phyloP scores from a whole-genome alignment of 225 moss, liverwort and hornwort species.

The Marchantia paleacea region DNA sequence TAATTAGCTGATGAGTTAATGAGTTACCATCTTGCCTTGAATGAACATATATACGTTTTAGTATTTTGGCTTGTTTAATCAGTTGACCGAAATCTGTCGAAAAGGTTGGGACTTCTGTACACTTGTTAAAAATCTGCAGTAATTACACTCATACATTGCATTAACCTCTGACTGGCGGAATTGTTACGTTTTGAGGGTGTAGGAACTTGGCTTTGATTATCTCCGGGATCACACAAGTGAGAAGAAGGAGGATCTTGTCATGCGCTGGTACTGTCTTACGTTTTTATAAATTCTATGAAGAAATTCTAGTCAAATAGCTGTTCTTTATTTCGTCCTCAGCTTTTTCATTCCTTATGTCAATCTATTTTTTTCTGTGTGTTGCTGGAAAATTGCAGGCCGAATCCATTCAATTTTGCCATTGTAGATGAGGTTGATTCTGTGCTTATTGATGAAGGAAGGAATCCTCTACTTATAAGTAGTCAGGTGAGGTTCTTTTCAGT shows the following conservation, averaged over 20 bases:
- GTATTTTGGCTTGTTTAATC: too few species aligned
- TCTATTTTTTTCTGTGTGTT: background rate
- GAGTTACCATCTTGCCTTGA: too few species aligned
- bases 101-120: too few species aligned
- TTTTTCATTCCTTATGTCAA: background rate
- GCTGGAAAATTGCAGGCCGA: slow-evolving; percentile 49
- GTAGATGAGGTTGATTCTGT: slow-evolving; percentile 99
- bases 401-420: slow-evolving; percentile 92
- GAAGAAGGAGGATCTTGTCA: slow-evolving; percentile 91
- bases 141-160: background rate
- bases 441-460: slow-evolving; percentile 93
- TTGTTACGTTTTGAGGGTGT: slow-evolving; percentile 1
- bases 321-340: background rate
- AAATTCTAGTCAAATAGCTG: background rate
- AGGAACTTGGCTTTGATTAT: slow-evolving; percentile 98
- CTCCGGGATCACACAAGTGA: slow-evolving; percentile 94
- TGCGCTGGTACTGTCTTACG: slow-evolving; percentile 61
- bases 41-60: too few species aligned
- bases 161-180: background rate
- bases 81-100: too few species aligned
- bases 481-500: slow-evolving; percentile 26
- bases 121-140: too few species aligned
- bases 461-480: slow-evolving; percentile 93
- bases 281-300: background rate
- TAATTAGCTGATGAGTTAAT: too few species aligned